Base-by-base conservation (phyloP, 768 basidiomycete species). In the Lactifluus echinatus region DNA sequence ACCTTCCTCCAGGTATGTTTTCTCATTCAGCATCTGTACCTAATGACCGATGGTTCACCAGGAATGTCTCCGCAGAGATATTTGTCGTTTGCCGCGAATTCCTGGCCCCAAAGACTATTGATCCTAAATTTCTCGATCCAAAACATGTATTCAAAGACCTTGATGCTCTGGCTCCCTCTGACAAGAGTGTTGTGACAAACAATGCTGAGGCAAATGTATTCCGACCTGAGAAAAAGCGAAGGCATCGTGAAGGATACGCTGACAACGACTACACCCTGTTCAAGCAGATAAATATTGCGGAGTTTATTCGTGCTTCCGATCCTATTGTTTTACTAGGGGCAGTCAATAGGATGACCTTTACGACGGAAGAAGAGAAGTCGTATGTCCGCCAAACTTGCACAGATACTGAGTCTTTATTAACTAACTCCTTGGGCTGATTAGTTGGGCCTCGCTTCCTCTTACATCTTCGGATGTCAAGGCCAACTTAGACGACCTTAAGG, bases 11-110 rank as follows among this genome's bases (percentile, higher is more conserved):
- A 84, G 93, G 91, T 93, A 59, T 66, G 76, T 72, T 59, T 21
- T n/a, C 39, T 42, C 8, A 31, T 39, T 21, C 39, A 46, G 34
- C 17, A 31, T 19, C 55, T 8, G 31, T 55, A n/a, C 28, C 48
- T 31, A 12, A 8, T 39, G 29, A 39, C 53, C 43, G 52, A 31
- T 31, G 26, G 10, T 50, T 19, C 37, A 50, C 34, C 63, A 94
- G 94, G 75, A 97, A 95, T 74, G 96, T 99, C 43, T 99, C 96
- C 43, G 96, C 96, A 12, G 96, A 99, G 73, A 99, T 99, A 68
- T 99, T 99, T 77, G 96, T 99, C 65, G 91, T 97, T 49, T 99
- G 96, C 71, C 87, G 86, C 55, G 91, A 90, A 56, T 99, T 92
- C 74, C 79, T 91, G 56, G 93, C 94, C 8, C 96, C 96, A 2